A percentile compares a stretch with the other conserved stretches of the same genome.
These are phyloP conservation scores for Tylopilus sp. DNA, from an alignment of 1,284 basidiomycete genomes.

Conservation along the genomic window DNA sequence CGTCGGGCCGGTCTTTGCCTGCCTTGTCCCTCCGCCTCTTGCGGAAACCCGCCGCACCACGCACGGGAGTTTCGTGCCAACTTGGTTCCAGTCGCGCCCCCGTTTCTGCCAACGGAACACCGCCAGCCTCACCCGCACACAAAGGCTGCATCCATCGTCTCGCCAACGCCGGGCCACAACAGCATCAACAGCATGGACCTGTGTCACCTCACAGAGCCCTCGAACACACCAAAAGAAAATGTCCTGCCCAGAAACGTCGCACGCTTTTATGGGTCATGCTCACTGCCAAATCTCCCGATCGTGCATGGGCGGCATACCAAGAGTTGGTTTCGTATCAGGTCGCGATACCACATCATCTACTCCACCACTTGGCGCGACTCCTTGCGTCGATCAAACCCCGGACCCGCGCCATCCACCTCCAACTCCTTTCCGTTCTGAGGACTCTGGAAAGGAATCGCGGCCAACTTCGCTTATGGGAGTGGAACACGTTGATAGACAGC, in stretches of 20 bases:
- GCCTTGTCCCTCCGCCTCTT: constrained; percentile 12
- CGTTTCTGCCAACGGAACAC: neutral
- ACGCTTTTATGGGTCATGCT: constrained; percentile 34
- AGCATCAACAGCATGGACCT: neutral
- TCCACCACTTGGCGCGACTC: constrained; percentile 60
- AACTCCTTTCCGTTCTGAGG: constrained; percentile 61
- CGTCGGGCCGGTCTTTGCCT: constrained; percentile 53
- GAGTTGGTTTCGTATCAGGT: constrained; percentile 35
- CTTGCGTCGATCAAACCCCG: constrained; percentile 52
- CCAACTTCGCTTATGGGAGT: constrained; percentile 57
- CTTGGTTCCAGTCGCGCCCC: neutral
- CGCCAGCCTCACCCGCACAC: neutral
- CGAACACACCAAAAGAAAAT: constrained; percentile 14
- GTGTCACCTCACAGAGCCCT: neutral
- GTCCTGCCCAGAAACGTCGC: constrained; percentile 21
- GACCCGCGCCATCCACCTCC: constrained; percentile 58
- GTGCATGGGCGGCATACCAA: constrained; percentile 64
- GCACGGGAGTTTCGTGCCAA: constrained; percentile 8
- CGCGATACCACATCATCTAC: constrained; percentile 48
- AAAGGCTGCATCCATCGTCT: constrained; percentile 3
- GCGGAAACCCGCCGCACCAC: constrained; percentile 5
- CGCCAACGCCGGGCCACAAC: constrained; percentile 10
- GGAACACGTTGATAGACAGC: constrained; percentile 70
- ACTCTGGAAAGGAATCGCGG: constrained; percentile 54
- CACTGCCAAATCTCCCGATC: constrained; percentile 41